These are phyloP conservation scores for Drosera capensis DNA, from an alignment of 148 eudicot species.

Conservation along the genomic window DNA sequence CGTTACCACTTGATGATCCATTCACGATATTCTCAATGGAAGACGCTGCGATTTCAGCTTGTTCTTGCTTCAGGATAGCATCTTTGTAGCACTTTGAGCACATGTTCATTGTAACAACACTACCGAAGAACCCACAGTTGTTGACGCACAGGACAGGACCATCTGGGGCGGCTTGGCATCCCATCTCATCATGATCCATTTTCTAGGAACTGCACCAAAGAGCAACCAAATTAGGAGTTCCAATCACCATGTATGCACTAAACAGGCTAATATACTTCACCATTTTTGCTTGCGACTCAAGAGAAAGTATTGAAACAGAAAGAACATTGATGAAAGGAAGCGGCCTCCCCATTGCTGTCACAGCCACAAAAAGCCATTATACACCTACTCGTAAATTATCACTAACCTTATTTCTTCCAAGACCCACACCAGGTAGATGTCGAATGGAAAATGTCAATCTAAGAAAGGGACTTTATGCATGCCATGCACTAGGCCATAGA, in stretches of 20 bases:
- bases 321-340: no score
- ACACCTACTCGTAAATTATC: no score
- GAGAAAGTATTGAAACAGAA: no score
- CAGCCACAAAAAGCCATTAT: no score
- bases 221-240: neutral
- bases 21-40: conserved; percentile 54
- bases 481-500: no score
- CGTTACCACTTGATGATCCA: conserved; percentile 37
- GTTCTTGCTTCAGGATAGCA: conserved; percentile 43
- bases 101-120: conserved; percentile 66
- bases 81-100: conserved; percentile 87
- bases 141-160: conserved; percentile 52
- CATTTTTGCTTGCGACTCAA: no score
- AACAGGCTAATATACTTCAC: neutral
- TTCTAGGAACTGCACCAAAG: conserved; percentile 17
- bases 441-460: no score
- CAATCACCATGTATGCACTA: neutral
- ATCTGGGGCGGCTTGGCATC: conserved; percentile 47
- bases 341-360: no score
- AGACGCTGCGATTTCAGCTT: conserved; percentile 52
- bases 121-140: conserved; percentile 84
- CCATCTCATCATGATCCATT: conserved; percentile 57
- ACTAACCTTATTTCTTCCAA: no score
- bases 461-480: no score
- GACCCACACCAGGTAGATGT: no score